Conservation (phyloP, 495 filamentous ascomycete genomes). For the Xylaria venustula region DNA sequence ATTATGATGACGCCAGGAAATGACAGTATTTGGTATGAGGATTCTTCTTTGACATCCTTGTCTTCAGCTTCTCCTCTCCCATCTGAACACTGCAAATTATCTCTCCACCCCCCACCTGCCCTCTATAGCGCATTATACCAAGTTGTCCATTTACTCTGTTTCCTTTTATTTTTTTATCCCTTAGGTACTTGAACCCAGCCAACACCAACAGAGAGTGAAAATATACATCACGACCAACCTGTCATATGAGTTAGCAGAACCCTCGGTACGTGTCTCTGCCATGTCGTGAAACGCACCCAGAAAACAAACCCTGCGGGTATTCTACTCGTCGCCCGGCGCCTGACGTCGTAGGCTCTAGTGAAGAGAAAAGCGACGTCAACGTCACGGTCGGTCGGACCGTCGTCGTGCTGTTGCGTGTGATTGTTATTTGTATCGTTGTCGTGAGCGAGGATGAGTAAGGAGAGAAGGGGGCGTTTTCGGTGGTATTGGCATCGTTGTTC, state of each 20-base stretch:
- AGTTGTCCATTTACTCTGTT: too few relatives aligned
- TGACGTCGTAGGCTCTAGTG: not conserved
- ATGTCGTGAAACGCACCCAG: not conserved
- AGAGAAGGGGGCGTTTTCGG: too few relatives aligned
- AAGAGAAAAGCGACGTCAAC: conserved; percentile 1
- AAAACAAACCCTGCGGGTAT: not conserved
- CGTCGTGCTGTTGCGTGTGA: conserved; percentile 3
- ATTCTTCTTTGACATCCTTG: too few relatives aligned
- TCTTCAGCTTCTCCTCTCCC: too few relatives aligned
- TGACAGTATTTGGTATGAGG: not conserved
- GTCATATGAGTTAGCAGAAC: not conserved
- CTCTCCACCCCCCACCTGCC: too few relatives aligned
- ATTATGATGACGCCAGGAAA: not conserved
- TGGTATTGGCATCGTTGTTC: conserved; percentile 13
- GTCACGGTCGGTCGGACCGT: conserved; percentile 7
- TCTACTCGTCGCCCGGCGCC: not conserved
- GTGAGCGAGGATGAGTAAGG: not conserved
- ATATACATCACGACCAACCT: not conserved
- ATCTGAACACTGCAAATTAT: too few relatives aligned
- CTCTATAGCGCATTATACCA: too few relatives aligned
- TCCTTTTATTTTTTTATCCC: too few relatives aligned
- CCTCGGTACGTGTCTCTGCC: too few relatives aligned
- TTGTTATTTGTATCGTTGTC: conserved; percentile 4
- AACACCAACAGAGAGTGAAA: not conserved
- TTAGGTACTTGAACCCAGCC: too few relatives aligned